These are phyloP conservation scores for Kluyveromyces lactis DNA, from an alignment of 805 yeast species.

Conservation along the genomic window DNA sequence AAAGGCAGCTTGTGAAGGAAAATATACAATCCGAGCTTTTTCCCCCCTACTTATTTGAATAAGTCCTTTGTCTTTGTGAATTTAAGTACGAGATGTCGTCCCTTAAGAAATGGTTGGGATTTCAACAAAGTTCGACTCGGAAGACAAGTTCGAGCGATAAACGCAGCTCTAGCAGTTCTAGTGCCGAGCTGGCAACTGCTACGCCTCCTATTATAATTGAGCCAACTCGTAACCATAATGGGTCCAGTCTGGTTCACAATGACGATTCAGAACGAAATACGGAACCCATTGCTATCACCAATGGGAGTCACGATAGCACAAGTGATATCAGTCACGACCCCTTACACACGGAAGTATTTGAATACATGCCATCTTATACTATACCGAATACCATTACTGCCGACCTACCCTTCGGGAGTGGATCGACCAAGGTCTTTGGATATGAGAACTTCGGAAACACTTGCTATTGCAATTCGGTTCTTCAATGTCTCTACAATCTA, in stretches of 20 bases:
- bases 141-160: not conserved
- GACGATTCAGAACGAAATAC: too few species aligned
- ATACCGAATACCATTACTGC: not conserved
- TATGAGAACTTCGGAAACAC: constrained; percentile 86
- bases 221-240: too few species aligned
- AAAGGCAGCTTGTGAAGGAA: too few species aligned
- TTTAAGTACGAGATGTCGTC: constrained; percentile 4
- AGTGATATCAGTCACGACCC: not conserved
- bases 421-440: constrained; percentile 63
- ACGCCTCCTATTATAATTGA: too few species aligned
- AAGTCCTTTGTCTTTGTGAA: too few species aligned
- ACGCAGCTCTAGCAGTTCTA: not conserved
- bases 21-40: too few species aligned
- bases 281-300: too few species aligned
- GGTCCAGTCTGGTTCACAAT: too few species aligned
- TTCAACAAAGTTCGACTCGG: not conserved
- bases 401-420: constrained; percentile 51
- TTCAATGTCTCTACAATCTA: constrained; percentile 80
- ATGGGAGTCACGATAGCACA: too few species aligned
- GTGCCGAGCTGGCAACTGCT: too few species aligned
- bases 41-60: too few species aligned
- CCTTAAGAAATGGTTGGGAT: constrained; percentile 4
- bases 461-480: constrained; percentile 87
- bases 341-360: not conserved
- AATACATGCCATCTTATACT: not conserved